Conservation (phyloP, 2,329 filamentous ascomycete genomes). For the Plectosphaerella cucumerina region DNA sequence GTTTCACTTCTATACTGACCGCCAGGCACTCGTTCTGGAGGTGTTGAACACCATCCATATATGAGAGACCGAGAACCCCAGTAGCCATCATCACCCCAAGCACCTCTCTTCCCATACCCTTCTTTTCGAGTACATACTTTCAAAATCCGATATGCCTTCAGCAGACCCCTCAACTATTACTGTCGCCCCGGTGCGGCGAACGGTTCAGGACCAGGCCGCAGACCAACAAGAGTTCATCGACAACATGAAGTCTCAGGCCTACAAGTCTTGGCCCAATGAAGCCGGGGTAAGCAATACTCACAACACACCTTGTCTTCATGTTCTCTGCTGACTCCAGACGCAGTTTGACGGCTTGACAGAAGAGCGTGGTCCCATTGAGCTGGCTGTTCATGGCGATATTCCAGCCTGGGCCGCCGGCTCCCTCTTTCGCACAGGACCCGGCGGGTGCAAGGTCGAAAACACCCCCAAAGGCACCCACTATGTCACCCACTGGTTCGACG, state of each 20-base stretch:
- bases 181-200: constrained; percentile 6
- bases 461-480: constrained; percentile 54
- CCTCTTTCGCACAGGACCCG: constrained; percentile 72
- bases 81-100: no score
- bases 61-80: no score
- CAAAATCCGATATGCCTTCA: neutral
- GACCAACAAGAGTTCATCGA: constrained; percentile 8
- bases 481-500: constrained; percentile 78
- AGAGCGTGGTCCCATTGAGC: constrained; percentile 58
- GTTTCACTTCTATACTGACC: no score
- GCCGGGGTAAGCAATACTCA: constrained; percentile 31
- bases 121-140: no score
- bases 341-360: constrained; percentile 68
- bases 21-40: no score
- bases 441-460: constrained; percentile 55
- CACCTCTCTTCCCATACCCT: no score
- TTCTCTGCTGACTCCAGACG: neutral
- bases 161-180: neutral
- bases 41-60: no score
- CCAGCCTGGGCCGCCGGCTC: constrained; percentile 67
- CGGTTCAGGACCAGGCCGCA: constrained; percentile 5
- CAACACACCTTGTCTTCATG: neutral
- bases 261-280: constrained; percentile 43
- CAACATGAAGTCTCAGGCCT: constrained; percentile 21
- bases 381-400: constrained; percentile 61